Conservation (phyloP, 192 early-diverging fungal species). For the Linnemannia exigua region DNA sequence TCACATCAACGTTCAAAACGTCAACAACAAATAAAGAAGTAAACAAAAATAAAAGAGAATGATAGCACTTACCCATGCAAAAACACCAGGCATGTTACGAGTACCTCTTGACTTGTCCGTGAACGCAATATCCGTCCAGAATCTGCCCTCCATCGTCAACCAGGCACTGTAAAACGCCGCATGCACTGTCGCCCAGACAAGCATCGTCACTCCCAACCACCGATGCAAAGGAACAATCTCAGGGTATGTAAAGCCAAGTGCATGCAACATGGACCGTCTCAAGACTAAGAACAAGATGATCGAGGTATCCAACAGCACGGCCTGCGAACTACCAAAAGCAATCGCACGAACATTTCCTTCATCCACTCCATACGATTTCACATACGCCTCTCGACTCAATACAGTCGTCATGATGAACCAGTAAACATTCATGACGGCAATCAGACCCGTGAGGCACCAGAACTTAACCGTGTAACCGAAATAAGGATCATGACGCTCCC, state of each 20-base stretch:
- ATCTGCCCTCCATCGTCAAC: constrained; percentile 17
- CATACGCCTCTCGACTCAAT: background rate
- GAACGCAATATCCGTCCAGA: constrained; percentile 35
- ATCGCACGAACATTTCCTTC: constrained; percentile 19
- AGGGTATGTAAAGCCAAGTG: constrained; percentile 39
- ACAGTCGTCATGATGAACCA: constrained; percentile 39
- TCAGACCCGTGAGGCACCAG: constrained; percentile 16
- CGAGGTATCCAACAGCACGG: constrained; percentile 44
- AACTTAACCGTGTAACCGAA: constrained; percentile 34
- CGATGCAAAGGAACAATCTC: constrained; percentile 51
- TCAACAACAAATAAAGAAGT: background rate
- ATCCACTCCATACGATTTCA: background rate
- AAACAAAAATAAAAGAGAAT: background rate
- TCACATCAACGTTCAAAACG: background rate
- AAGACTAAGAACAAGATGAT: constrained; percentile 53
- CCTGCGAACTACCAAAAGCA: constrained; percentile 39
- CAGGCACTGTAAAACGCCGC: constrained; percentile 23
- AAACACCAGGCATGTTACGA: constrained; percentile 52
- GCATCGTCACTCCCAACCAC: constrained; percentile 46
- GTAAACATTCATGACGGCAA: constrained; percentile 38
- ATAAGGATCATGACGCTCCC: constrained; percentile 50
- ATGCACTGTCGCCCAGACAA: constrained; percentile 39
- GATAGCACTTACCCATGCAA: constrained; percentile 40
- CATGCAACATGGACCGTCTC: constrained; percentile 48
- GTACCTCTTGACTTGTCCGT: constrained; percentile 44